Evolutionary conservation across 768 basidiomycete genomes (phyloP), one percentile per base, ranked within the genome.

Genomic region (Fistulinella prunicolor): DNA sequence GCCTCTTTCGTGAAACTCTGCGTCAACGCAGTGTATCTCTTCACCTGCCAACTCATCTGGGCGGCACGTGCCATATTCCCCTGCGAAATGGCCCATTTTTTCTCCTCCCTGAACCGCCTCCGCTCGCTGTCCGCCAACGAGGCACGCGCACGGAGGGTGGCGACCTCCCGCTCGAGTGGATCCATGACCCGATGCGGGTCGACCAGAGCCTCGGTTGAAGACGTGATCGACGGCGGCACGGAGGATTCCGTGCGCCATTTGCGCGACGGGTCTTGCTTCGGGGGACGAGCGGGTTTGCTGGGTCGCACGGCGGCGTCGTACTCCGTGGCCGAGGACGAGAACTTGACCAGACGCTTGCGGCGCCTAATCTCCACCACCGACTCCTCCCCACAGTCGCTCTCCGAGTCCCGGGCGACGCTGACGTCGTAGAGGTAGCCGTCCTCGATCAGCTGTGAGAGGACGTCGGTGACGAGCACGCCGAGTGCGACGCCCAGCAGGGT

Each of bases 21-120:
- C 78, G 85, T 87, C 46, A 92, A 70, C 23, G 83, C 80, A 28
- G 85, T 81, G 66, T 88, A 91, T 17, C 83, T 78, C 70, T 86
- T 85, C 50, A 89, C 85, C 65, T 89, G 86, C 83, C 86, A 89
- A 58, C 82, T 82, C 75, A 91, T 81, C 70, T 93, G 83, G 22
- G 76, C 72, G 24, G 89, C 89, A 38, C 88, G 79, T 9, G 86
- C 82, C 37, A 71, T 51, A 61, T 93, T 89, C 0, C 88, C 88
- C 62, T 86, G 82, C 17, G 86, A 85, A 32, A 84, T 62, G 1
- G 90, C 90, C 90, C 90, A 93, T 63, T 90, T 89, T 55, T 81
- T 77, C 67, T 93, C 90, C 67, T 93, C 90, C 71, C 83, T 87
- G 70, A 82, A 87, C 46, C 88, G 76, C 34, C 90, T 77, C 17